These are phyloP conservation scores for Cladorrhinum sp. DNA, from an alignment of 2,329 filamentous ascomycete genomes.

Conservation along the genomic window DNA sequence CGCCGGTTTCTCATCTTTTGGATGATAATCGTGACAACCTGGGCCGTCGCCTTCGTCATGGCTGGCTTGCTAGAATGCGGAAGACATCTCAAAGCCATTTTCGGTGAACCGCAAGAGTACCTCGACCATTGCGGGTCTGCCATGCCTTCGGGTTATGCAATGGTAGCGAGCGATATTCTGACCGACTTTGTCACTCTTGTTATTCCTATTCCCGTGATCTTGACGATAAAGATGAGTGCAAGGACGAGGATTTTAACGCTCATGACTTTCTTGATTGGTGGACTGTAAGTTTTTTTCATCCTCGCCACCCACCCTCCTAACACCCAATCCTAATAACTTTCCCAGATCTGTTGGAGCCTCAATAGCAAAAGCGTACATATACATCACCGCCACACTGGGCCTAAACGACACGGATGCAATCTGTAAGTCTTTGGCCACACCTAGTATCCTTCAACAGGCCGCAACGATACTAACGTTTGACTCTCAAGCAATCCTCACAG, in stretches of 20 bases:
- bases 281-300: slow-evolving; percentile 7
- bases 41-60: slow-evolving; percentile 12
- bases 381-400: slow-evolving; percentile 12
- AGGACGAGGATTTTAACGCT: slow-evolving; percentile 13
- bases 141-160: slow-evolving; percentile 9
- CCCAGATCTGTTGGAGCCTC: slow-evolving; percentile 16
- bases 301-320: background rate
- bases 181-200: slow-evolving; percentile 16
- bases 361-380: slow-evolving; percentile 16
- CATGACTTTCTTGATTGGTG: slow-evolving; percentile 13
- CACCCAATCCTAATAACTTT: background rate
- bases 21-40: slow-evolving; percentile 6
- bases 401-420: slow-evolving; percentile 13
- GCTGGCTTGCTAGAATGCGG: slow-evolving; percentile 13
- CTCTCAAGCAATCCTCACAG: slow-evolving; percentile 3
- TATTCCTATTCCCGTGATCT: slow-evolving; percentile 16
- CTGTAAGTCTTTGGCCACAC: slow-evolving; percentile 13
- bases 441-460: background rate
- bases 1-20: slow-evolving; percentile 17
- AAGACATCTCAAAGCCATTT: slow-evolving; percentile 12
- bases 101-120: slow-evolving; percentile 10
- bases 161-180: slow-evolving; percentile 12
- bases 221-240: slow-evolving; percentile 11
- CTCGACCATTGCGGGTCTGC: slow-evolving; percentile 7
- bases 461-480: background rate